These are phyloP conservation scores for Lachancea fermentati DNA, from an alignment of 805 yeast genomes.

Conservation along the genomic window DNA sequence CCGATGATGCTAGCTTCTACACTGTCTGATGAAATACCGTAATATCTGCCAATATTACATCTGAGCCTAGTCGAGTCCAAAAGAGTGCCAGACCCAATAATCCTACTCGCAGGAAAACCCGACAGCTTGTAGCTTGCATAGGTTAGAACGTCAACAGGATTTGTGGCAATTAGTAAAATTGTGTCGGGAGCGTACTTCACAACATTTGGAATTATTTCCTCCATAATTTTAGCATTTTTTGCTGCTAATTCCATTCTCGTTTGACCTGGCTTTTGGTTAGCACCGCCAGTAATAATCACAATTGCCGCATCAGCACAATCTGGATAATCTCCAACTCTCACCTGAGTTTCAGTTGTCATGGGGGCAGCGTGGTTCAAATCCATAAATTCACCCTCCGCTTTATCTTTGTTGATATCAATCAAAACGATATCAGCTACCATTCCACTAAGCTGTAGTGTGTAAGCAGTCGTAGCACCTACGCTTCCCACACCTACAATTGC, in stretches of 20 bases:
- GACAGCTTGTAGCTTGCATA: too few species aligned
- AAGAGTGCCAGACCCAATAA: too few species aligned
- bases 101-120: too few species aligned
- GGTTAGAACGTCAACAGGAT: too few species aligned
- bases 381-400: slow-evolving; percentile 8
- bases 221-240: slow-evolving; percentile 6
- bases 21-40: background rate
- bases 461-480: background rate
- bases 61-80: background rate
- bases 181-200: slow-evolving; percentile 8
- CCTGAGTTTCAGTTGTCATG: slow-evolving; percentile 2
- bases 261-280: slow-evolving; percentile 8
- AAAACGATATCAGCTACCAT: slow-evolving; percentile 6
- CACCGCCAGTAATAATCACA: slow-evolving; percentile 9
- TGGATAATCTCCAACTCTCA: slow-evolving; percentile 4
- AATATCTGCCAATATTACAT: background rate
- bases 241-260: too few species aligned
- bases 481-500: background rate
- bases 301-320: slow-evolving; percentile 6
- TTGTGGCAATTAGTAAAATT: too few species aligned
- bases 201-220: slow-evolving; percentile 7
- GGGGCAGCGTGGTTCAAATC: slow-evolving; percentile 8
- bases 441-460: slow-evolving; percentile 6
- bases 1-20: background rate
- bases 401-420: slow-evolving; percentile 6